Evolutionary conservation across 108 stramenopile species (phyloP), one percentile per base, ranked within the genome.

Genomic region (Asterionellopsis glacialis): DNA sequence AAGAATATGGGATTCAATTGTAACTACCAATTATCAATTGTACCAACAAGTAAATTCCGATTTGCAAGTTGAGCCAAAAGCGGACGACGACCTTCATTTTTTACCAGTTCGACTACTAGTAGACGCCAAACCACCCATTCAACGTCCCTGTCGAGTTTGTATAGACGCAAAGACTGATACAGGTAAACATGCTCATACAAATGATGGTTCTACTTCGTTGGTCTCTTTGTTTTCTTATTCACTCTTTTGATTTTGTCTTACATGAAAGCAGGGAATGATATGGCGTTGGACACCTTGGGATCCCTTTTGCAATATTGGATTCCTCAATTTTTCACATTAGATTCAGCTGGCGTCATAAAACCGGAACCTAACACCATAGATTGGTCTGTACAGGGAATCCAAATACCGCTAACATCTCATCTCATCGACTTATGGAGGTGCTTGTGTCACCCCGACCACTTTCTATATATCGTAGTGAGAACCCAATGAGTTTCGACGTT

Each of bases 381-480:
- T 42, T 91, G 81, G 74, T 64, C 33, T n/a, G 67, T 93, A 42
- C 76, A 80, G 39, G 91, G 91, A 0, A 61, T 89, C 19, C 64
- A 73, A 50, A 80, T 82, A 0, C 69, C 82, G 19, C 53, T 93
- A 41, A 51, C 70, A 0, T 68, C 65, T 16, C 43, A 65, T 9
- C 43, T 93, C 9, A 16, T 80, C 0, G 77, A 87, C 41, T 57
- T 93, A 11, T 93, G 91, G 91, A 59, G 64, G 51, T 48, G 56
- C 1, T 58, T 93, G 11, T 77, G 77, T 50, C 82, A 86, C 60
- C 87, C 91, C 13, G 91, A 93, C 63, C 77, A 80, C 41, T 93
- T 89, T 63, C 67, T 89, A 62, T 88, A 93, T 55, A 67, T 85
- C 7, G 7, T 33, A 33, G 5, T 33, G 7, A 33, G 33, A 5